Conservation (phyloP, 1,139 yeast genomes). For the Yamadazyma epiphylla region DNA sequence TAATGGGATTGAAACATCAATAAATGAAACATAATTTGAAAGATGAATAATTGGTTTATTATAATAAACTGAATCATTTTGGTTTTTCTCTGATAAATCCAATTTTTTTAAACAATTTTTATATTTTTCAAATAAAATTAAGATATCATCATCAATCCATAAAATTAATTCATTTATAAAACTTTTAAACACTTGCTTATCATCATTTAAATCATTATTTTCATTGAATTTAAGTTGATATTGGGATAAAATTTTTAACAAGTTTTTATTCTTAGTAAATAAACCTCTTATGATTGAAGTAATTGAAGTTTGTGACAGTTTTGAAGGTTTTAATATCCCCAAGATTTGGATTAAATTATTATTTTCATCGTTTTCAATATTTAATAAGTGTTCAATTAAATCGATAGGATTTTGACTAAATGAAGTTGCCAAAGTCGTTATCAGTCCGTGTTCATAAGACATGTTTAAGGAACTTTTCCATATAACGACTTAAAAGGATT, state of each 20-base stretch:
- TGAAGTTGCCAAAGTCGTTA: neutral
- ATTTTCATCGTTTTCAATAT: conserved; percentile 26
- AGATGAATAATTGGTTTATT: conserved; percentile 33
- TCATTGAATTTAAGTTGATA: conserved; percentile 14
- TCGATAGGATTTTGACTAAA: conserved; percentile 7
- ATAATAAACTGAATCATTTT: conserved; percentile 16
- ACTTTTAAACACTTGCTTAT: conserved; percentile 27
- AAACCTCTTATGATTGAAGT: conserved; percentile 38
- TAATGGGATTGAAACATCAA: conserved; percentile 17
- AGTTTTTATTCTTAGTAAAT: conserved; percentile 35
- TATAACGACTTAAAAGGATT: too few relatives aligned
- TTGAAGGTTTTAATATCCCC: conserved; percentile 31
- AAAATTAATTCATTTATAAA: conserved; percentile 38
- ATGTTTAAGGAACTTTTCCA: too few relatives aligned
- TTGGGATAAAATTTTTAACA: conserved; percentile 21
- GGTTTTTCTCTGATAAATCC: conserved; percentile 14
- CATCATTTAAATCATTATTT: conserved; percentile 14
- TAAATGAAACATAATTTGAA: conserved; percentile 27
- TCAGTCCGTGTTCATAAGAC: neutral
- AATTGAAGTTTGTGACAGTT: conserved; percentile 22
- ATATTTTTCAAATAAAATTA: conserved; percentile 33
- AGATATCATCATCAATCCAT: conserved; percentile 34
- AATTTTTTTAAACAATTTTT: conserved; percentile 11
- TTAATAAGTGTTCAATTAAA: conserved; percentile 9
- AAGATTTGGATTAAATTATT: conserved; percentile 32